These are phyloP conservation scores for Talaromyces pinophilus DNA, from an alignment of 2,329 filamentous ascomycete species.

Conservation along the genomic window DNA sequence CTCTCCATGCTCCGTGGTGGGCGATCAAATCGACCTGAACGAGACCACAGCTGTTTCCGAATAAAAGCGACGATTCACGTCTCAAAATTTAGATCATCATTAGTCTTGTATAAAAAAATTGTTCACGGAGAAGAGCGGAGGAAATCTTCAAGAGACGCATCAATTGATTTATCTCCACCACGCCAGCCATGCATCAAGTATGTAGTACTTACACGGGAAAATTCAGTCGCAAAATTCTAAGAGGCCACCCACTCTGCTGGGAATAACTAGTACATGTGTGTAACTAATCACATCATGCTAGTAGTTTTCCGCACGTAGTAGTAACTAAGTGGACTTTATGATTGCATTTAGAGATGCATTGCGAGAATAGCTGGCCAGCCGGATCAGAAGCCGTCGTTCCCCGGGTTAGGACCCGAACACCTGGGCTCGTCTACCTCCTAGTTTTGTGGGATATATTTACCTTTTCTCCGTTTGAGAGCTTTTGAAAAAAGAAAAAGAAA, in stretches of 20 bases:
- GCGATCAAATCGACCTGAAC: background rate
- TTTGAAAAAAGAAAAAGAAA: background rate
- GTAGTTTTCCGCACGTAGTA: background rate
- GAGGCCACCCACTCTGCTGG: constrained; percentile 6
- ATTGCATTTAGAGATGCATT: constrained; percentile 7
- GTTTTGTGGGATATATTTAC: background rate
- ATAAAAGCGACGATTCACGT: background rate
- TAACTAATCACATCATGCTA: constrained; percentile 4
- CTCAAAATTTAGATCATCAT: constrained; percentile 2
- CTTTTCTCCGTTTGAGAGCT: background rate
- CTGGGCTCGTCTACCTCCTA: constrained; percentile 13
- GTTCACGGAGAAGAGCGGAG: constrained; percentile 1
- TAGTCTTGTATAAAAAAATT: background rate
- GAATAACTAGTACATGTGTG: constrained; percentile 1
- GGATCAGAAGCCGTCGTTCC: constrained; percentile 4
- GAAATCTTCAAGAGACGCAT: background rate
- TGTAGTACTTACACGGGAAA: background rate
- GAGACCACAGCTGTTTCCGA: background rate
- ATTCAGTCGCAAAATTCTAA: background rate
- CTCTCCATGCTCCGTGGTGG: background rate
- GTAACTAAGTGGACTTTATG: background rate
- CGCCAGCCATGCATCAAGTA: background rate
- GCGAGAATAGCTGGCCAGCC: constrained; percentile 3
- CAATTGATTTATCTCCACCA: background rate
- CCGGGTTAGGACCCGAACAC: constrained; percentile 17